These are phyloP conservation scores for Sesbania bispinosa DNA, from an alignment of 306 rosid genomes.

Conservation along the genomic window DNA sequence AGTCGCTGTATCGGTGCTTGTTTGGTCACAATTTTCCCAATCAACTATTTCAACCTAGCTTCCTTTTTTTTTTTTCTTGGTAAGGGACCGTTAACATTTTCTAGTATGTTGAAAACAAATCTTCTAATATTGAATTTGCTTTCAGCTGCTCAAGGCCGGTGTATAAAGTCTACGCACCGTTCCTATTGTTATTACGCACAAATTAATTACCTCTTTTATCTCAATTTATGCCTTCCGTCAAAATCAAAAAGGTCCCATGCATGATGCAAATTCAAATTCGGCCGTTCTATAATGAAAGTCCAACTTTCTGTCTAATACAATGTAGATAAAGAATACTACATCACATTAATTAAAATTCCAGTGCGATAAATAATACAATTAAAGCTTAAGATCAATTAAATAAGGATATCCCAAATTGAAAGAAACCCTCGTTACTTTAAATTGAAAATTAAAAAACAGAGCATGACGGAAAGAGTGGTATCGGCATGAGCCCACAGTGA, in stretches of 20 bases:
- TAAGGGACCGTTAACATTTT: too few species aligned
- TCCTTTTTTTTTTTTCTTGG: too few species aligned
- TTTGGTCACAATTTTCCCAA: too few species aligned
- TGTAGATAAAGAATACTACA: background rate
- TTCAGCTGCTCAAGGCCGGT: too few species aligned
- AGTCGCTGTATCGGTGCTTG: too few species aligned
- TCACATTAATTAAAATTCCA: background rate
- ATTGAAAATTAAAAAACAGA: conserved; percentile 32
- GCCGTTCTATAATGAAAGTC: conserved; percentile 16
- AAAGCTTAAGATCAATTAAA: conserved; percentile 14
- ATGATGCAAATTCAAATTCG: conserved; percentile 26
- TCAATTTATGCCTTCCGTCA: too few species aligned
- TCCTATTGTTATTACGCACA: too few species aligned
- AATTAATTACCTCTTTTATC: too few species aligned
- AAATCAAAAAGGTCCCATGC: background rate
- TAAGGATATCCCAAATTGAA: background rate
- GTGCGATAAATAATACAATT: background rate
- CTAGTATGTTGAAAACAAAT: too few species aligned
- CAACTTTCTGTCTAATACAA: conserved; percentile 9
- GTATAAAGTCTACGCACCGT: too few species aligned
- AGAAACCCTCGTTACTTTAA: conserved; percentile 21
- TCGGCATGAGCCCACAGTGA: conserved; percentile 47
- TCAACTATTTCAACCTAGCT: too few species aligned
- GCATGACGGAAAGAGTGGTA: conserved; percentile 18
- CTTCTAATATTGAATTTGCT: too few species aligned